Evolutionary conservation across 225 moss, liverwort and hornwort species (phyloP), one percentile per base, ranked within the genome.

Genomic region (Pseudoscleropodium purum): DNA sequence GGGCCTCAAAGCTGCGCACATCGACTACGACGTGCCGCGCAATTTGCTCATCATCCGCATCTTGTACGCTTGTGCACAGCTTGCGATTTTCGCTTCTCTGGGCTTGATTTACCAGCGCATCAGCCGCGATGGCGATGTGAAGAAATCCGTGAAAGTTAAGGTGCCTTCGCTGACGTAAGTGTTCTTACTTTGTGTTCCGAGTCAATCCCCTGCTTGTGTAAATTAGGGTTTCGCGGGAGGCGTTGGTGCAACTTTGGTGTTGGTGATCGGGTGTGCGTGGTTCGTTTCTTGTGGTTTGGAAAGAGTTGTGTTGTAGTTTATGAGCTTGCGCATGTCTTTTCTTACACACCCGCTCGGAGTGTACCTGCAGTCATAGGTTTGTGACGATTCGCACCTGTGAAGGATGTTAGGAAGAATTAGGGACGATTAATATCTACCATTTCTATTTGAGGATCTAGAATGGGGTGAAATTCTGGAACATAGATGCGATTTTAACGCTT

Each of bases 31-130:
- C 17, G 27, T 84, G 59, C 96, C 97, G 45, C 69, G 27, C 13
- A 97, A 93, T 91, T 52, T 96, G 87, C 75, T 97, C 76, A 64
- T 97, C 87, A 92, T 97, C 82, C 94, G 97, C 29, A n/a, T 93
- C 68, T 43, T 97, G 45, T 97, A 97, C 88, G 96, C 90, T 25
- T 20, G 93, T 15, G 93, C 96, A 27, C 97, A 96, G 89, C 52
- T 90, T 37, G 88, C 88, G 36, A 65, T 97, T 8, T 94, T 95
- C 61, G 75, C 52, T 18, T 62, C 90, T 7, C 90, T 96, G 83
- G 90, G 81, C 33, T 81, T 90, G 61, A 93, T 97, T 49, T 92
- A 90, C 84, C 84, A 51, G 66, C 92, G 92, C 31, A 96, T 97
- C 75, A 79, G 19, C 36, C 81, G 75, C 36, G 62, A 91, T 10